Evolutionary conservation across 179 eudicot species (phyloP), one percentile per base, ranked within the genome.

Genomic region (Silene vulgaris): DNA sequence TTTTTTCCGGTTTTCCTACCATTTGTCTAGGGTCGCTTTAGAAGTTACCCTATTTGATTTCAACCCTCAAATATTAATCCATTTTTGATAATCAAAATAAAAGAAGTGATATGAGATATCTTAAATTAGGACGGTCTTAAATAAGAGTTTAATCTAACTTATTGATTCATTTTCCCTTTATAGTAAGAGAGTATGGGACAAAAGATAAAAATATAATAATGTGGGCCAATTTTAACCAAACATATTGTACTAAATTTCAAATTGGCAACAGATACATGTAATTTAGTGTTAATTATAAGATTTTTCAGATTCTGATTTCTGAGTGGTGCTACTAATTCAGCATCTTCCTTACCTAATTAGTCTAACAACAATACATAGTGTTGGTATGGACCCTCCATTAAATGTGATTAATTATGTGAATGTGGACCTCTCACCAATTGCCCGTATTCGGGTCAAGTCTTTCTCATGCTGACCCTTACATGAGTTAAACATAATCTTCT

Each of bases 361-460:
- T 43, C 17, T 72, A 72, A 72, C 19, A 72, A 72, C 19, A 57
- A 30, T 30, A 60, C 8, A 71, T 19, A 12, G 21, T 52, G 74
- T 50, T 71, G 16, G 57, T 29, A 72, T 30, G 65, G 30, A n/a
- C 28, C 65, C 50, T 59, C 16, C 52, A 73, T 29, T 73, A 20
- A 57, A 35, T 73, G 29, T 29, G 7, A 72, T 13, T 8, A 17
- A 30, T 54, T 72, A 72, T 30, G 7, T 54, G 1, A 32, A 59
- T 59, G 45, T 73, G 75, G 75, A 35, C 67, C 66, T 60, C 52
- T 60, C 29, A 73, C 66, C 75, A 73, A 57, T 73, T 73, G 65
- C 40, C 54, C 65, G 5, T 57, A 30, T 73, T 30, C 40, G 61
- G 65, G 19, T 19, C 6, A 73, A 30, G 54, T 73, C 66, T 72